Percentiles rank a stretch among this genome's conserved stretches.
Evolutionary conservation across 805 yeast species (phyloP).

Genomic region (Candida xiaguanensis): DNA sequence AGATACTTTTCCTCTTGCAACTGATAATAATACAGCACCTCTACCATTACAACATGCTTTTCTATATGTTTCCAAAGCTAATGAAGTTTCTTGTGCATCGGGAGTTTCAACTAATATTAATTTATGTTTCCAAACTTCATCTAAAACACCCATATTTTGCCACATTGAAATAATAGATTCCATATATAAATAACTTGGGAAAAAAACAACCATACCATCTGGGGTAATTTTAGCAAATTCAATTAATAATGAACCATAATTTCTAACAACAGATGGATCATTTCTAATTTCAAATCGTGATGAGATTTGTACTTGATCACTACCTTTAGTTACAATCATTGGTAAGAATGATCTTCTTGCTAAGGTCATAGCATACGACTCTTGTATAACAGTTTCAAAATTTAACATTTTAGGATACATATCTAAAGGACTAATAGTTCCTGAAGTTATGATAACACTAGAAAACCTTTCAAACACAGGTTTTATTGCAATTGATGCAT

Average conservation of each 20-base stretch:
- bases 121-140: conserved; percentile 98
- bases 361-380: conserved; percentile 93
- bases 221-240: conserved; percentile 96
- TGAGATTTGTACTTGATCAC: conserved; percentile 96
- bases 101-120: conserved; percentile 96
- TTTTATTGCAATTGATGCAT: conserved; percentile 96
- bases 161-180: conserved; percentile 97
- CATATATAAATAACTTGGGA: conserved; percentile 96
- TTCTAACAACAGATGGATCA: conserved; percentile 96
- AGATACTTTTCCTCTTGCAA: conserved; percentile 97
- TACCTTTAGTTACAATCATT: conserved; percentile 93
- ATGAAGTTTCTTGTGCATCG: conserved; percentile 96
- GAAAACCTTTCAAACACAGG: conserved; percentile 93
- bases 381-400: conserved; percentile 89
- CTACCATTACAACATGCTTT: conserved; percentile 97
- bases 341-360: conserved; percentile 92
- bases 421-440: conserved; percentile 96
- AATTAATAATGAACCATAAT: conserved; percentile 87
- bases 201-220: conserved; percentile 96
- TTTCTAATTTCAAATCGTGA: conserved; percentile 95
- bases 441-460: conserved; percentile 92
- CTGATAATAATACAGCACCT: conserved; percentile 93
- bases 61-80: conserved; percentile 92
- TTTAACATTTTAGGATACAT: conserved; percentile 98
- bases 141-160: conserved; percentile 98